These are phyloP conservation scores for Metschnikowia hibisci DNA, from an alignment of 805 yeast species.

Conservation along the genomic window DNA sequence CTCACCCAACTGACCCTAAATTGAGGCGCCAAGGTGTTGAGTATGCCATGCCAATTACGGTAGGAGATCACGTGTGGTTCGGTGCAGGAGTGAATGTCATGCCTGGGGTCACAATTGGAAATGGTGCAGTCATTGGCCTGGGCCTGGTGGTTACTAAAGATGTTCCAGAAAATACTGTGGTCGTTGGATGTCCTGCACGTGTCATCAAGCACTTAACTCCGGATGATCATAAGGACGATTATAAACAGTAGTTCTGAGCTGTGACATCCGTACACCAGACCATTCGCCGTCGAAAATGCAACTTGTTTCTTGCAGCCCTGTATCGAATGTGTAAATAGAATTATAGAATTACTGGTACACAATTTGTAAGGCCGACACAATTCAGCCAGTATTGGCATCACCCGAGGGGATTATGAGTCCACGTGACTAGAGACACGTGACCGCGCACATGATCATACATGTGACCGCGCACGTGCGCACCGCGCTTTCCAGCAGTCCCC, in stretches of 20 bases:
- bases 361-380: no score
- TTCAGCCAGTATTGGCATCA: no score
- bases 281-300: no score
- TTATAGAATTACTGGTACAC: no score
- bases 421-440: no score
- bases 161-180: conserved; percentile 52
- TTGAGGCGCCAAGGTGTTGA: conserved; percentile 45
- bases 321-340: no score
- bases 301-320: no score
- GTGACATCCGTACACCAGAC: no score
- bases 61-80: conserved; percentile 68
- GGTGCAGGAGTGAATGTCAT: conserved; percentile 52
- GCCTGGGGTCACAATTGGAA: conserved; percentile 67
- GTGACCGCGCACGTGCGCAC: not conserved
- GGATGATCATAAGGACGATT: conserved; percentile 14
- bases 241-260: not conserved
- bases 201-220: conserved; percentile 34
- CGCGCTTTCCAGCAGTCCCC: not conserved
- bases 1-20: conserved; percentile 56
- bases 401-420: no score
- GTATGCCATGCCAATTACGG: conserved; percentile 51
- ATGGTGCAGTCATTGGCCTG: conserved; percentile 60
- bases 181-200: conserved; percentile 62
- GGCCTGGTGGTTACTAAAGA: conserved; percentile 61
- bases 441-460: no score